A percentile compares a stretch with the other conserved stretches of the same genome.
Evolutionary conservation across 2,329 filamentous ascomycete species (phyloP).

Genomic region (Lachnellula cervina): DNA sequence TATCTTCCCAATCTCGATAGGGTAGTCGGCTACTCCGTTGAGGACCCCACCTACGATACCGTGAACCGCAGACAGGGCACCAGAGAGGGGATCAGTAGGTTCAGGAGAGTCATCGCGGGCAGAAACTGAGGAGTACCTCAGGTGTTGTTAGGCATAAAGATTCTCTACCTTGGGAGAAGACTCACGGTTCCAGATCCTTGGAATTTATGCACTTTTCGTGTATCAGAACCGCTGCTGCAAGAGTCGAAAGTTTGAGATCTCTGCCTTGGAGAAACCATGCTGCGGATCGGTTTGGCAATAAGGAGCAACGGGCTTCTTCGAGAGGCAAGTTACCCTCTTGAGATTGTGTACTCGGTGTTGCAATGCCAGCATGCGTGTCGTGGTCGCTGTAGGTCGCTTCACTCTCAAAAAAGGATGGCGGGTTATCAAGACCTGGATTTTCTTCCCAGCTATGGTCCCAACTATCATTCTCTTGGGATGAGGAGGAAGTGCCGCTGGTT

Average conservation of each 20-base stretch:
- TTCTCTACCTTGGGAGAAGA: background rate
- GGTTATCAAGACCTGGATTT: too few relatives aligned
- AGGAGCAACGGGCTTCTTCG: background rate
- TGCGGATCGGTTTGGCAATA: constrained; percentile 1
- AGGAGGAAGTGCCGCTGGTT: too few relatives aligned
- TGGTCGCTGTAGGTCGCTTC: too few relatives aligned
- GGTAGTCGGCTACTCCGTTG: constrained; percentile 16
- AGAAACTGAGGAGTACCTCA: background rate
- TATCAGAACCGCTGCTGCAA: constrained; percentile 12
- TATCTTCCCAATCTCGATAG: constrained; percentile 13
- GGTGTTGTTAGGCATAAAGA: background rate
- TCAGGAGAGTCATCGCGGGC: background rate
- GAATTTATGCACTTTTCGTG: constrained; percentile 3
- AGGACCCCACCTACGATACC: constrained; percentile 13
- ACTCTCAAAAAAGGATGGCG: too few relatives aligned
- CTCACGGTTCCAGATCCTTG: constrained; percentile 9
- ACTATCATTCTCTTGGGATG: too few relatives aligned
- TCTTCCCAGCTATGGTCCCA: too few relatives aligned
- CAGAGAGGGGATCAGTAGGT: constrained; percentile 16
- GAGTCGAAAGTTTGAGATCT: constrained; percentile 7
- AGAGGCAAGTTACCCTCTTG: background rate
- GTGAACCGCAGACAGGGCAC: constrained; percentile 11
- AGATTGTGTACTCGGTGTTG: background rate
- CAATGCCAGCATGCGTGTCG: background rate
- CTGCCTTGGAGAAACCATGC: background rate